Evolutionary conservation across 2,329 filamentous ascomycete species (phyloP).

Genomic region (Bipolaris zeicola): DNA sequence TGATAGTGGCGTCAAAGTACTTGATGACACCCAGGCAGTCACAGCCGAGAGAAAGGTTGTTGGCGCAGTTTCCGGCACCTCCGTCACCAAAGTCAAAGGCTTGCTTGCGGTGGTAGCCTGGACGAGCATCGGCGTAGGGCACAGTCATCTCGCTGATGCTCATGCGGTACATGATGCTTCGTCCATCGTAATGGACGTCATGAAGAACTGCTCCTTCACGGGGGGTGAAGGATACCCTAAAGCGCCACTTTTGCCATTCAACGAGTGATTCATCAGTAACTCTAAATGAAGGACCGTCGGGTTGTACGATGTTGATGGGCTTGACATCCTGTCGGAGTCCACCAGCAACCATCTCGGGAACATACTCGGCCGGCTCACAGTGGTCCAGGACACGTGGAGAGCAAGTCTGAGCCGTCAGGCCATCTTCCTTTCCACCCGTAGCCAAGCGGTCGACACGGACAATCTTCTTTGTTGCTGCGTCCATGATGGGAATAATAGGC

Average conservation of each 20-base stretch:
- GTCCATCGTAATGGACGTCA: constrained; percentile 71
- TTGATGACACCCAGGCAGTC: constrained; percentile 72
- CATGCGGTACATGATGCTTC: constrained; percentile 69
- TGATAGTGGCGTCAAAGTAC: constrained; percentile 65
- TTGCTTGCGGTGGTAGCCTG: constrained; percentile 70
- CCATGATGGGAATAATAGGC: constrained; percentile 47
- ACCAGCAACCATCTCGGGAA: constrained; percentile 48
- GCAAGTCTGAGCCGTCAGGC: constrained; percentile 48
- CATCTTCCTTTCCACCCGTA: constrained; percentile 47
- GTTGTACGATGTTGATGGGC: constrained; percentile 74
- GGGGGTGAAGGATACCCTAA: constrained; percentile 48
- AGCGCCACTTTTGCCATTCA: constrained; percentile 56
- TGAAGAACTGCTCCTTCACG: constrained; percentile 70
- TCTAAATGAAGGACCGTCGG: constrained; percentile 70
- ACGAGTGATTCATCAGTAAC: constrained; percentile 55
- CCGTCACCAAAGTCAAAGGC: constrained; percentile 75
- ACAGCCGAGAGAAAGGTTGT: constrained; percentile 70
- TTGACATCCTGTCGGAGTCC: constrained; percentile 57
- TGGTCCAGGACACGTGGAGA: constrained; percentile 51
- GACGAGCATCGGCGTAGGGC: constrained; percentile 68
- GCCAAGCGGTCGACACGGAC: constrained; percentile 46
- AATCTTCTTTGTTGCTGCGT: constrained; percentile 43
- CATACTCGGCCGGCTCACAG: constrained; percentile 59
- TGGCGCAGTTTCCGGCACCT: constrained; percentile 69
- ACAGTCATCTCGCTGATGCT: constrained; percentile 72